phyloP scores from a whole-genome alignment of 2,329 filamentous ascomycete species.

The Chaetomium sp. region DNA sequence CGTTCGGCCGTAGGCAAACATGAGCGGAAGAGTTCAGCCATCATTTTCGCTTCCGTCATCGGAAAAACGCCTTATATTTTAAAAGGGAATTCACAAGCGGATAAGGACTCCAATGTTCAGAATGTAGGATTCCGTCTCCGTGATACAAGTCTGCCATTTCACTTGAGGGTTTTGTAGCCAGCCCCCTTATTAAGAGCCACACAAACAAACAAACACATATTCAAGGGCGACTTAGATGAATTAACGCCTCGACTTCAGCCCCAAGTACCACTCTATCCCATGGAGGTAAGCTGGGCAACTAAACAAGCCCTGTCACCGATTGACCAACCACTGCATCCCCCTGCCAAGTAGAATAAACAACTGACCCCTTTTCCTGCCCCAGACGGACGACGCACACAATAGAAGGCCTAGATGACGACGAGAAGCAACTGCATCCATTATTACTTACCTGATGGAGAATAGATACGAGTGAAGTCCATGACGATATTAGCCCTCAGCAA shows the following conservation, averaged over 20 bases:
- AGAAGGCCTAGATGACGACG: too few relatives aligned
- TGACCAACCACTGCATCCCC: not conserved
- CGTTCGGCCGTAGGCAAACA: not conserved
- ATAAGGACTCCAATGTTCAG: not conserved
- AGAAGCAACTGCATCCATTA: too few relatives aligned
- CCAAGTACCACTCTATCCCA: too few relatives aligned
- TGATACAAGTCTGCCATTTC: not conserved
- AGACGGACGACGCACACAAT: not conserved
- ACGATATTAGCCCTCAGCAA: too few relatives aligned
- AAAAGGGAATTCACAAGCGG: not conserved
- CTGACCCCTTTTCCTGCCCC: not conserved
- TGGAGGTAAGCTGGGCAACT: not conserved
- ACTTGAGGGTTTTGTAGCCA: not conserved
- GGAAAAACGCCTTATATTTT: not conserved
- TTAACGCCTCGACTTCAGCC: not conserved
- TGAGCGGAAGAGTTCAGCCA: not conserved
- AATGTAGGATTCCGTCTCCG: not conserved
- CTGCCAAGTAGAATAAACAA: not conserved
- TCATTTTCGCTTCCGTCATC: not conserved
- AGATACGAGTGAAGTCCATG: too few relatives aligned
- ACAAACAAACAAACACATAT: not conserved
- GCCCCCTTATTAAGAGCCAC: not conserved
- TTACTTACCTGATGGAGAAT: not conserved
- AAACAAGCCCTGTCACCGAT: not conserved
- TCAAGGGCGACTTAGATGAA: too few relatives aligned